phyloP scores from a whole-genome alignment of 257 asterid genomes.

The Fraxinus pennsylvanica region DNA sequence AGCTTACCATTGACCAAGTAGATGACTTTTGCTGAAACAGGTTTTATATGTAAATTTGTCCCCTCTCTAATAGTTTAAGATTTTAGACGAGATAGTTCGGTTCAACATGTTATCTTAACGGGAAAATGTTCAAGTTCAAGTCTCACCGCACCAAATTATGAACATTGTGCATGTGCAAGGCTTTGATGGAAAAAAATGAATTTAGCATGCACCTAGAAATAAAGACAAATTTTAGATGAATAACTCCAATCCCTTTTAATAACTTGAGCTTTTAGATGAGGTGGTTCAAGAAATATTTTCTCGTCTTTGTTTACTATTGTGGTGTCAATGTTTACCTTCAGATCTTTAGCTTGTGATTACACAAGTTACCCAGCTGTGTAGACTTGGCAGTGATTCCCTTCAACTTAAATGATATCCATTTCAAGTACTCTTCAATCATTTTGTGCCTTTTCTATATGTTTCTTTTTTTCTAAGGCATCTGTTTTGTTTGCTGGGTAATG shows the following conservation, averaged over 20 bases:
- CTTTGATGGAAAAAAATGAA: not conserved
- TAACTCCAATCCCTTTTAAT: not conserved
- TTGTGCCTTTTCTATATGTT: not conserved
- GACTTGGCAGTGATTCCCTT: not conserved
- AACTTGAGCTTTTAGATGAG: not conserved
- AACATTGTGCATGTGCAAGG: not conserved
- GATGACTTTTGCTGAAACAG: not conserved
- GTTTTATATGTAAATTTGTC: not conserved
- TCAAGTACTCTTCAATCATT: not conserved
- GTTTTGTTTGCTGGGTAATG: not conserved
- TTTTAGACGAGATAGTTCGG: not conserved
- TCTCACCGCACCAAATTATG: not conserved
- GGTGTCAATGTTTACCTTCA: not conserved
- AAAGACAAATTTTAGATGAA: too few species aligned
- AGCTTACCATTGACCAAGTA: slow-evolving; percentile 2
- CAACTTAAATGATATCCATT: not conserved
- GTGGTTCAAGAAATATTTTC: not conserved
- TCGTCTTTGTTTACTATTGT: not conserved
- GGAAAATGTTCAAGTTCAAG: not conserved
- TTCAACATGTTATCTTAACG: not conserved
- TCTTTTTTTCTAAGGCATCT: not conserved
- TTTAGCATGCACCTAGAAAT: not conserved
- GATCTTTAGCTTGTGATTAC: not conserved
- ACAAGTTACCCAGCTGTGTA: not conserved
- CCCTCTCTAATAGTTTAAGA: not conserved